These are phyloP conservation scores for Deinandra increscens DNA, from an alignment of 129 eudicot genomes.

Conservation along the genomic window DNA sequence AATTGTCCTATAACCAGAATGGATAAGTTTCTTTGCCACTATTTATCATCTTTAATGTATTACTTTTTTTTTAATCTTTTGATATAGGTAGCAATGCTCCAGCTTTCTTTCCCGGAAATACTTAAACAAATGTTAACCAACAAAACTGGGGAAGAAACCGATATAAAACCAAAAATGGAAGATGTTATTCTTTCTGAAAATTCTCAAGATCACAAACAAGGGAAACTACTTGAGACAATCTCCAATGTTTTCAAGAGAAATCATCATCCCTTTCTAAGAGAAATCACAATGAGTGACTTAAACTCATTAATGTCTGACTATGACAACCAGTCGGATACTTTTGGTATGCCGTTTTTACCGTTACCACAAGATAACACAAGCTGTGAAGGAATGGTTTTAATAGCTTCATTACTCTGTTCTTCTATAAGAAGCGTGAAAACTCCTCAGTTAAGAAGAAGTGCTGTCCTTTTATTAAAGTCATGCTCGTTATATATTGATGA, in stretches of 20 bases:
- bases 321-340: slow-evolving; percentile 86
- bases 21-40: slow-evolving; percentile 7
- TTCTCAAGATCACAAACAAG: slow-evolving; percentile 44
- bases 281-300: slow-evolving; percentile 63
- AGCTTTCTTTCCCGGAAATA: slow-evolving; percentile 82
- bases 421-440: slow-evolving; percentile 87
- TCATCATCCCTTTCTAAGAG: slow-evolving; percentile 68
- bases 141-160: slow-evolving; percentile 41
- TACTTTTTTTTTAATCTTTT: slow-evolving; percentile 13
- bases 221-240: slow-evolving; percentile 56
- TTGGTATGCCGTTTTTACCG: slow-evolving; percentile 85
- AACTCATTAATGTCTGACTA: slow-evolving; percentile 73
- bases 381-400: slow-evolving; percentile 96
- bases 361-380: slow-evolving; percentile 73
- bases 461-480: slow-evolving; percentile 69
- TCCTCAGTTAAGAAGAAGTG: slow-evolving; percentile 79
- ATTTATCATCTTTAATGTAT: too few species aligned
- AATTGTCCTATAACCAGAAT: background rate
- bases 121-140: slow-evolving; percentile 79
- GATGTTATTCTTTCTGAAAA: slow-evolving; percentile 33
- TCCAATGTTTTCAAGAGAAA: slow-evolving; percentile 65
- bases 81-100: slow-evolving; percentile 81
- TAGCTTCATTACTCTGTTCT: slow-evolving; percentile 91
- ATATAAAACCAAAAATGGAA: slow-evolving; percentile 33
- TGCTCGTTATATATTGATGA: slow-evolving; percentile 87